Percentiles rank a stretch among this genome's conserved stretches.
phyloP scores from a whole-genome alignment of 225 moss, liverwort and hornwort species.

The Climacium dendroides region DNA sequence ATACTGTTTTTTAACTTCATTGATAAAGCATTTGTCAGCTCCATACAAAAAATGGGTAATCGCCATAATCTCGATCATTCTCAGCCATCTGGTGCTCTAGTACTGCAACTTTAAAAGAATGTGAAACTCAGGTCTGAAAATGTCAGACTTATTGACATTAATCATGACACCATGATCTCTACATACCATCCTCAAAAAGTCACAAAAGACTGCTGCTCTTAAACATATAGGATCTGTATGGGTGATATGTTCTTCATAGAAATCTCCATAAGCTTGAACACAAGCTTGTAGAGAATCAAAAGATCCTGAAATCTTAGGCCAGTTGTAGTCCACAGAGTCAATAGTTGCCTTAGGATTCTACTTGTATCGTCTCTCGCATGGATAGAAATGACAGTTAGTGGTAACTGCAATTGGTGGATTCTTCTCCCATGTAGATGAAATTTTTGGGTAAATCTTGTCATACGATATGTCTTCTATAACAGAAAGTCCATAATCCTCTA shows the following conservation, averaged over 20 bases:
- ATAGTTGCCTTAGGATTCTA: not conserved
- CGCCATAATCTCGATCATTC: no score
- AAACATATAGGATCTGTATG: no score
- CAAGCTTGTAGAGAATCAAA: not conserved
- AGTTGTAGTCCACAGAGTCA: not conserved
- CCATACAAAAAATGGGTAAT: no score
- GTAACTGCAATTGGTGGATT: not conserved
- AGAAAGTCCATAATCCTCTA: not conserved
- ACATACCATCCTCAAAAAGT: no score
- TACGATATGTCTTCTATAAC: not conserved
- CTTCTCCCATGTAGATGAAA: not conserved
- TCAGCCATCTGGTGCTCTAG: no score
- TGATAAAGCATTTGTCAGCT: no score
- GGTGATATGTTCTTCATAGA: not conserved
- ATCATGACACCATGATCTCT: no score
- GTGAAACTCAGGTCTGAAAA: no score
- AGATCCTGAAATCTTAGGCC: not conserved
- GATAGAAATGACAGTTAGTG: not conserved
- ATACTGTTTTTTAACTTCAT: no score
- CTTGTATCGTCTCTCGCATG: not conserved
- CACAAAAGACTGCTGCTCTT: not conserved
- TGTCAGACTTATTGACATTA: no score
- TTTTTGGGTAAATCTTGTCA: not conserved
- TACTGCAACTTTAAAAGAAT: no score
- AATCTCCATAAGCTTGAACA: not conserved